Conservation (phyloP, 2,329 filamentous ascomycete genomes). For the Capronia americana region DNA sequence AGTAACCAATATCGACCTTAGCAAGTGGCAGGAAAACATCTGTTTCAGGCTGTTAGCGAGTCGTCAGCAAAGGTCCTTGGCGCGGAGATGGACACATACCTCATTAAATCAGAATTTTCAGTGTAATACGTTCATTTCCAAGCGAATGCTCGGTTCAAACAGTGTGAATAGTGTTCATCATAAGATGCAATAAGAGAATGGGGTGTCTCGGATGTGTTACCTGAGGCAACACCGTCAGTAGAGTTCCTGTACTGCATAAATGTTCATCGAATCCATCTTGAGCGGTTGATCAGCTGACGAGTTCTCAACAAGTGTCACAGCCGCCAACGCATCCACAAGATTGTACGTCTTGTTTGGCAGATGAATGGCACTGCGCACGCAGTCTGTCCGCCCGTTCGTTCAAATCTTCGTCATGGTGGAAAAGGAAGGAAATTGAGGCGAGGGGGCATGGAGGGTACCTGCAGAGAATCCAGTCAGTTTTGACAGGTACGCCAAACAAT, state of each 20-base stretch:
- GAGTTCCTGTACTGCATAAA: conserved; percentile 29
- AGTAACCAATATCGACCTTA: conserved; percentile 36
- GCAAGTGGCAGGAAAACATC: conserved; percentile 48
- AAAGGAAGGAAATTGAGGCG: conserved; percentile 36
- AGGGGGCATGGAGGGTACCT: conserved; percentile 32
- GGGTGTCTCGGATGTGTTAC: conserved; percentile 39
- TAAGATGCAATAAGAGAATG: conserved; percentile 50
- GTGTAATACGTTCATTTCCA: conserved; percentile 64
- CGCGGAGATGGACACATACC: conserved; percentile 48
- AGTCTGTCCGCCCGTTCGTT: conserved; percentile 74
- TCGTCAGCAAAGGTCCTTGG: conserved; percentile 22
- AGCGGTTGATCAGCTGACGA: conserved; percentile 65
- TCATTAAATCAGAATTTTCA: conserved; percentile 77
- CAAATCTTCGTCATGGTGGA: conserved; percentile 65
- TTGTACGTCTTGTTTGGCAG: conserved; percentile 68
- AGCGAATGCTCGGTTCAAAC: conserved; percentile 64
- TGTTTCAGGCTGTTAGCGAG: conserved; percentile 45
- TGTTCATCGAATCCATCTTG: conserved; percentile 27
- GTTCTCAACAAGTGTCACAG: conserved; percentile 70
- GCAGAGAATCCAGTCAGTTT: conserved; percentile 33
- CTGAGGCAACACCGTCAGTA: conserved; percentile 36
- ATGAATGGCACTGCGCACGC: conserved; percentile 58
- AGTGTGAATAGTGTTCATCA: conserved; percentile 77
- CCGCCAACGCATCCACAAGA: conserved; percentile 62
- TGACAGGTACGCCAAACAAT: conserved; percentile 5